Percentiles rank a stretch among this genome's conserved stretches.
Evolutionary conservation across 164 flowering plant species (phyloP).

Genomic region (Amborella trichopoda): DNA sequence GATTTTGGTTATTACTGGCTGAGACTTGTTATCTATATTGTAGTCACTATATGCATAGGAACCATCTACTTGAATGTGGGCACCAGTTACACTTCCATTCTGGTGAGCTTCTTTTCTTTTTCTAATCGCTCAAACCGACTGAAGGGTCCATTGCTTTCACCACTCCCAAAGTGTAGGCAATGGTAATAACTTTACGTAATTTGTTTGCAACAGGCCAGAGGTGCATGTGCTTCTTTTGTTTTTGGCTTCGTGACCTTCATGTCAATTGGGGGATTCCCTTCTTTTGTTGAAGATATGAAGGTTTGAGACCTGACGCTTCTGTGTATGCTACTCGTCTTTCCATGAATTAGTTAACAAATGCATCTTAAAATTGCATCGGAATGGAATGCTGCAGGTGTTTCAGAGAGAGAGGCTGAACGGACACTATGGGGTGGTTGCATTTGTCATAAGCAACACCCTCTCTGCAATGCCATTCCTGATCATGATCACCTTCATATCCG

Average conservation of each 20-base stretch:
- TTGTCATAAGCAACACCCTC: conserved; percentile 84
- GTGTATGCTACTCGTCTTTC: no score
- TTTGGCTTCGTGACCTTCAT: conserved; percentile 94
- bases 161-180: no score
- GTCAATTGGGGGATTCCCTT: conserved; percentile 98
- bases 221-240: conserved; percentile 84
- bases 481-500: conserved; percentile 68
- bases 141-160: no score
- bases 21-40: conserved; percentile 72
- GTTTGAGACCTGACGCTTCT: conserved; percentile 13
- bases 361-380: background rate
- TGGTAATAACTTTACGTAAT: no score
- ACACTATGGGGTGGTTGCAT: conserved; percentile 75
- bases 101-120: no score
- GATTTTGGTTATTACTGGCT: conserved; percentile 99
- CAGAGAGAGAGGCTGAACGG: conserved; percentile 91
- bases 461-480: conserved; percentile 87
- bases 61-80: conserved; percentile 77
- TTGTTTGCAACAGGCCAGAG: conserved; percentile 62
- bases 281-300: conserved; percentile 98
- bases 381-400: conserved; percentile 49
- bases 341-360: background rate
- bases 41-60: conserved; percentile 87
- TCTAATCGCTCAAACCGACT: no score
- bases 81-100: conserved; percentile 62